A percentile compares a stretch with the other conserved stretches of the same genome.
Evolutionary conservation across 2,329 filamentous ascomycete genomes (phyloP).

Genomic region (Stagonosporopsis chrysanthemi): DNA sequence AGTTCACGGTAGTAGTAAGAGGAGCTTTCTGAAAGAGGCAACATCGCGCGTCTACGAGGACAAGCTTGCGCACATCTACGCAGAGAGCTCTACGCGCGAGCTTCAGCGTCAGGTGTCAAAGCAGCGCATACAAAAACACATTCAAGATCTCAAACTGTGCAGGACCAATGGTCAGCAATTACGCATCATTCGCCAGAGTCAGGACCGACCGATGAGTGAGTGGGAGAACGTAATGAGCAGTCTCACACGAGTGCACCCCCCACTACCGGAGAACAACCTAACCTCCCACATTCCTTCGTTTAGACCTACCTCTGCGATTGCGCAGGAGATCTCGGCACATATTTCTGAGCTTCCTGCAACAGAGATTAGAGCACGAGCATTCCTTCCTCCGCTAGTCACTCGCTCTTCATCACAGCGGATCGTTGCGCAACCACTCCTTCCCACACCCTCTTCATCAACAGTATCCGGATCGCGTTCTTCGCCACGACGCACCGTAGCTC

Average conservation of each 20-base stretch:
- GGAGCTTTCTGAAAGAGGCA: conserved; percentile 67
- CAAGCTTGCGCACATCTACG: conserved; percentile 50
- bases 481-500: conserved; percentile 34
- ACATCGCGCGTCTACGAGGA: conserved; percentile 67
- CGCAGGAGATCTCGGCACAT: conserved; percentile 26
- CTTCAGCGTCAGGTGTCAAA: conserved; percentile 52
- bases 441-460: conserved; percentile 41
- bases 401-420: conserved; percentile 31
- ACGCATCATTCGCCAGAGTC: conserved; percentile 48
- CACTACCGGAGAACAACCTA: conserved; percentile 30
- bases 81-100: conserved; percentile 45
- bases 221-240: conserved; percentile 48
- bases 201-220: conserved; percentile 51
- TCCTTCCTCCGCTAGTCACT: conserved; percentile 22
- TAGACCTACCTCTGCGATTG: conserved; percentile 27
- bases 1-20: conserved; percentile 55
- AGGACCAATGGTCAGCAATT: conserved; percentile 47
- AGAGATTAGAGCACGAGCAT: conserved; percentile 5
- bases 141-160: conserved; percentile 52
- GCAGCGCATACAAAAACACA: conserved; percentile 53
- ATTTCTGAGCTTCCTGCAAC: conserved; percentile 32
- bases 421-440: conserved; percentile 41
- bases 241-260: conserved; percentile 36
- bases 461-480: conserved; percentile 28
- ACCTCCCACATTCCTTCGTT: conserved; percentile 43